These are phyloP conservation scores for Fusarium incarnatum DNA, from an alignment of 2,329 filamentous ascomycete species.

Conservation along the genomic window DNA sequence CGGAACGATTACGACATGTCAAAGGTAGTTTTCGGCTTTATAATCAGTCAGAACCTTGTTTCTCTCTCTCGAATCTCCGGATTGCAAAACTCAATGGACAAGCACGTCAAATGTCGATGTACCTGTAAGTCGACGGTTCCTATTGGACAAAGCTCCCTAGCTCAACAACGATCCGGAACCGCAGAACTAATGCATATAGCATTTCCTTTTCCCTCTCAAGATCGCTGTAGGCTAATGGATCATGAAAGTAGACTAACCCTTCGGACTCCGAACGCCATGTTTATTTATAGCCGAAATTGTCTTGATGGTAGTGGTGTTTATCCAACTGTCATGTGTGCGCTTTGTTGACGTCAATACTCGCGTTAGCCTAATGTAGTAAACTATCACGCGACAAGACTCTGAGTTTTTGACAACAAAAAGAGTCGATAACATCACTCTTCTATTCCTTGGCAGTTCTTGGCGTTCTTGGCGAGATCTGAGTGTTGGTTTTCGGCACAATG, in stretches of 20 bases:
- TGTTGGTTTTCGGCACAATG: neutral
- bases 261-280: neutral
- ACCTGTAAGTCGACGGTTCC: neutral
- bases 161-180: too few species aligned
- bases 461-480: neutral
- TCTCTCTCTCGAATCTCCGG: too few species aligned
- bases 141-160: neutral
- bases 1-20: neutral
- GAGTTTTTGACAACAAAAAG: neutral
- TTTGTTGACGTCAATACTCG: neutral
- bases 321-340: too few species aligned
- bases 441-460: neutral
- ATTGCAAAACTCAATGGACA: neutral
- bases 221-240: neutral
- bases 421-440: too few species aligned
- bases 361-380: neutral
- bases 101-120: neutral
- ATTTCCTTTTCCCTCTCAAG: neutral
- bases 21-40: rapidly evolving
- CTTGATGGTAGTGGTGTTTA: too few species aligned
- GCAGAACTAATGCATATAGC: neutral
- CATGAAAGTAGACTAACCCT: rapidly evolving
- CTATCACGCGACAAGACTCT: neutral
- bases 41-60: too few species aligned
- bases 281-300: neutral